Evolutionary conservation across 305 asterid genomes (phyloP).

Genomic region (Fraxinus greggii): DNA sequence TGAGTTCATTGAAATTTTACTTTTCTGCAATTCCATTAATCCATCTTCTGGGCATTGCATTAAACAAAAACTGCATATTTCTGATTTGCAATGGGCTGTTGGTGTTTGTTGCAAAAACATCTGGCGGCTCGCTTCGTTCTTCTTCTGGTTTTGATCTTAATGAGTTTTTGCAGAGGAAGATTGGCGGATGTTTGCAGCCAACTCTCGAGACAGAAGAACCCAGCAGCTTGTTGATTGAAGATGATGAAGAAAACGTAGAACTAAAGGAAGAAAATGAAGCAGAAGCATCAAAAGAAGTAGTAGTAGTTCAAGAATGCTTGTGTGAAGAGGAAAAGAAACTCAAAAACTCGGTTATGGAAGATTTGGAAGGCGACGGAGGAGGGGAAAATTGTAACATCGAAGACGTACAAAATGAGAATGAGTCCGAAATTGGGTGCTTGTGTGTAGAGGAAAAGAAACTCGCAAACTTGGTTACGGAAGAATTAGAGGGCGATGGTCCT

Average conservation of each 20-base stretch:
- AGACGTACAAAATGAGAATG: background rate
- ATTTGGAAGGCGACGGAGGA: background rate
- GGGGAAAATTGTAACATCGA: background rate
- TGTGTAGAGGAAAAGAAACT: too few species aligned
- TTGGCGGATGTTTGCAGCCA: background rate
- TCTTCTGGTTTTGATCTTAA: slow-evolving; percentile 27
- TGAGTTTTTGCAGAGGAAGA: slow-evolving; percentile 21
- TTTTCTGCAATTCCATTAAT: slow-evolving; percentile 20
- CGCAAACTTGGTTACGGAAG: too few species aligned
- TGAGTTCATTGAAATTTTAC: slow-evolving; percentile 24
- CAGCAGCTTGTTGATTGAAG: slow-evolving; percentile 7
- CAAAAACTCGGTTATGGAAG: slow-evolving; percentile 1
- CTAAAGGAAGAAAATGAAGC: background rate
- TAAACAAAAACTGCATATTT: slow-evolving; percentile 52
- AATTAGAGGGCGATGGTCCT: background rate
- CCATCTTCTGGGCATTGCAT: slow-evolving; percentile 28
- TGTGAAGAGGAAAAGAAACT: slow-evolving; percentile 24
- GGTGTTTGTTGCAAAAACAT: slow-evolving; percentile 44
- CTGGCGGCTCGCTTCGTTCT: slow-evolving; percentile 26
- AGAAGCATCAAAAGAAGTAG: background rate
- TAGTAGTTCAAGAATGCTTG: background rate
- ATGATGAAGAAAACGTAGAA: slow-evolving; percentile 4
- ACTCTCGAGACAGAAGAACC: background rate
- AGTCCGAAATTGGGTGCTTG: too few species aligned
- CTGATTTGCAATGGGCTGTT: slow-evolving; percentile 59